Base-by-base conservation (phyloP, 192 early-diverging fungal species). In the Pilobolus umbonatus region DNA sequence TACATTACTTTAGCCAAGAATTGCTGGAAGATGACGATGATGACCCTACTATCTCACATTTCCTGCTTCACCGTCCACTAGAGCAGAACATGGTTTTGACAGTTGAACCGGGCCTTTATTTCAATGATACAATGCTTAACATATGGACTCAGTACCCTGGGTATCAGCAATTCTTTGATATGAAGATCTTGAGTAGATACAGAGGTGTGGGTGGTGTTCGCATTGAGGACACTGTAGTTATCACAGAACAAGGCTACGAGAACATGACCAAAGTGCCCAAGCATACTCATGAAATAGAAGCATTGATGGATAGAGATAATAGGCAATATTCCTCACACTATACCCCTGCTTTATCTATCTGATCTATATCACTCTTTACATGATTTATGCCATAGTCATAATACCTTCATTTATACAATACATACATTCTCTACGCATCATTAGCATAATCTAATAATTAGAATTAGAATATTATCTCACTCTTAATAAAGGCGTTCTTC, bases 21-120 rank as follows among this genome's bases (percentile, higher is more conserved):
- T 28, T 28, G 26, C 21, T 28, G 36, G 36, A 35, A 36, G 11
- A 38, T 24, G 22, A 12, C 11, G 39, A 42, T 25, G 51, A 54
- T 0, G 51, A 54, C 15, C 30, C 19, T 32, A 35, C 19, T 14
- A 12, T 38, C 17, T 38, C 22, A 14, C 21, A 36, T 14, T 54
- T 54, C 25, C 36, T 54, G 25, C 2, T 11, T 9, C 31, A 47
- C 14, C 76, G 92, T 60, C 67, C 75, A 26, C 77, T 96, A 55
- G 76, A 83, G 51, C 68, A 81, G 6, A 82, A 83, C 36, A 93
- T 94, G 87, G 89, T 85, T 15, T 80, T 96, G 25, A 96, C 94
- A 6, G 87, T 93, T 19, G 94, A 96, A 74, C 94, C 94, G 8
- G 94, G 94, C 0, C 65, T 88, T 39, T 96, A 96, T 71, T 96